These are phyloP conservation scores for Atkinsonella hypoxylon DNA, from an alignment of 2,329 filamentous ascomycete species.

Conservation along the genomic window DNA sequence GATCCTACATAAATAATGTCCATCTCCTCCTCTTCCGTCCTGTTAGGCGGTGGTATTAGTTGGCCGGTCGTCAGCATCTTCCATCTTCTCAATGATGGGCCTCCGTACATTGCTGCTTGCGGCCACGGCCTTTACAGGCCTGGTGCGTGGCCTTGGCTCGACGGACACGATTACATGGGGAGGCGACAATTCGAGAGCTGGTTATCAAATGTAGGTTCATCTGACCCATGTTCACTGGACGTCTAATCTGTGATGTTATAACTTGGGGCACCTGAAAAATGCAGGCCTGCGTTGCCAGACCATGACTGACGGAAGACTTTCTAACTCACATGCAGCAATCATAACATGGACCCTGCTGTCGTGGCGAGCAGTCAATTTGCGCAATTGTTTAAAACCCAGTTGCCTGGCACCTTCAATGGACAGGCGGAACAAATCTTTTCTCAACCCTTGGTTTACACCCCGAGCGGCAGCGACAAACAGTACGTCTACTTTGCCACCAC, in stretches of 20 bases:
- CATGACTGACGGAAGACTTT: neutral
- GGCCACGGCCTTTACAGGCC: slow-evolving; percentile 21
- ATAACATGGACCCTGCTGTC: slow-evolving; percentile 50
- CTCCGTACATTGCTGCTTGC: slow-evolving; percentile 18
- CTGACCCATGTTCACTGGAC: neutral
- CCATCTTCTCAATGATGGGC: slow-evolving; percentile 12
- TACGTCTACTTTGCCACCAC: slow-evolving; percentile 44
- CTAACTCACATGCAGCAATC: slow-evolving; percentile 27
- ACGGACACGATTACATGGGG: slow-evolving; percentile 49
- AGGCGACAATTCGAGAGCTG: slow-evolving; percentile 40
- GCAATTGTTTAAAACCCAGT: slow-evolving; percentile 37
- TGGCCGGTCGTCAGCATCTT: neutral
- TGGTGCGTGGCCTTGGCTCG: slow-evolving; percentile 24
- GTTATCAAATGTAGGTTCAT: slow-evolving; percentile 37
- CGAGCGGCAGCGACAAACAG: slow-evolving; percentile 31
- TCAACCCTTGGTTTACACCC: slow-evolving; percentile 39
- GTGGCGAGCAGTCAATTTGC: slow-evolving; percentile 43
- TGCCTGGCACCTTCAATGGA: slow-evolving; percentile 40
- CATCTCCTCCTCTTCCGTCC: neutral
- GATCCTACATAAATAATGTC: neutral
- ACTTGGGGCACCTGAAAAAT: too few species aligned
- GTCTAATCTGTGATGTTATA: too few species aligned
- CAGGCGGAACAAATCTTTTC: slow-evolving; percentile 39
- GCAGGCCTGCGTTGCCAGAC: too few species aligned
- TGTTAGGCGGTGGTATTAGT: neutral